Base-by-base conservation (phyloP, 768 basidiomycete genomes). In the Dioszegia aurantiaca region DNA sequence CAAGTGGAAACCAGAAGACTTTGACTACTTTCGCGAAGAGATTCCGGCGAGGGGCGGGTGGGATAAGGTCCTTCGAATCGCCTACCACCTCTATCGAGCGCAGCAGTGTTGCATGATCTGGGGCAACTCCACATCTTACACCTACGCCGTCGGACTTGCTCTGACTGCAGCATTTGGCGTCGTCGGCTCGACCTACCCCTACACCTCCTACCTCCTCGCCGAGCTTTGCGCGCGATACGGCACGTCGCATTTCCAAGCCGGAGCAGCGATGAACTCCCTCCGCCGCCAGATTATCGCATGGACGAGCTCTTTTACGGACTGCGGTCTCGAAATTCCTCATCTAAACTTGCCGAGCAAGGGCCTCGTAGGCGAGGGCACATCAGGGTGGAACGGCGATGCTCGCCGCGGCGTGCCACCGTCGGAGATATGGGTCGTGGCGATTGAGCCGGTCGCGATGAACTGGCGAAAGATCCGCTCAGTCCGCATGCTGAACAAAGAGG, bases 281-380 rank as follows among this genome's bases (percentile, higher is more conserved):
- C 37, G 54, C 8, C 57, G 60, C 14, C 24, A 67, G 27, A 21
- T 70, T 30, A 55, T 67, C 17, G 60, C 59, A 23, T 70, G 69
- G 69, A 61, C 65, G 19, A 70, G 63, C 9, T 61, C 56, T n/a
- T 39, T 70, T 26, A 37, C 31, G 12, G 65, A 70, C 23, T 61
- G 62, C 19, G 59, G 59, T 14, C 16, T 67, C 24, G 49, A 57
- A 0, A 56, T 64, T 27, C 68, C 68, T 2, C 33, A 30, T 6
- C 17, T 66, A n/a, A 28, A 26, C 14, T 27, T 60, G 8, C 63
- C 68, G 0, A 17, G 31, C 2, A 55, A 44, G 41, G 61, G 59
- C 17, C 46, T 46, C 9, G 39, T 63, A 14, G 68, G 68, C 5
- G 57, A 67, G 55, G 68, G 68, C 1, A 17, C 45, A 4, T 36